Conservation (phyloP, 2,329 filamentous ascomycete species). For the Sarocladium strictum region DNA sequence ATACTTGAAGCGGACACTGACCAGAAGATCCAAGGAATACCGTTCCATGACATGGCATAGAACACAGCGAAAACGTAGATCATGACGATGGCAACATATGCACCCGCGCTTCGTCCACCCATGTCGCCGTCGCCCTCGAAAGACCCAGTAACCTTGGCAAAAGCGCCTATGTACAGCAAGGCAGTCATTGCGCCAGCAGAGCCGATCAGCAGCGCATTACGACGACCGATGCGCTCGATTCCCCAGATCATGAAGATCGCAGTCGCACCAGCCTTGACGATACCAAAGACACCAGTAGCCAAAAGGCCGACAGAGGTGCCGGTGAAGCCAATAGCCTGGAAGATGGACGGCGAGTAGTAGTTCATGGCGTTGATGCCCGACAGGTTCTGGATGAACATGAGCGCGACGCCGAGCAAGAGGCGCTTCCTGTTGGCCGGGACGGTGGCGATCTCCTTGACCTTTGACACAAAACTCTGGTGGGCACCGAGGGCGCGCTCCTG, state of each 20-base stretch:
- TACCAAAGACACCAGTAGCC: constrained; percentile 60
- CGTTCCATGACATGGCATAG: constrained; percentile 10
- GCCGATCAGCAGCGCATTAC: constrained; percentile 11
- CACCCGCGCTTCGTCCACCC: constrained; percentile 8
- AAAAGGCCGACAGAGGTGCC: constrained; percentile 52
- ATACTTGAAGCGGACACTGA: constrained; percentile 13
- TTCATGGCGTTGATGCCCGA: constrained; percentile 60
- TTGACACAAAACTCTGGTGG: constrained; percentile 3
- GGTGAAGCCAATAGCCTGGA: constrained; percentile 53
- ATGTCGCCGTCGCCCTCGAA: constrained; percentile 11
- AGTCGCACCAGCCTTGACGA: constrained; percentile 40
- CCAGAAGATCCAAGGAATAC: constrained; percentile 16
- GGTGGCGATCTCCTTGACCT: constrained; percentile 11
- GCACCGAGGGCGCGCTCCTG: constrained; percentile 11
- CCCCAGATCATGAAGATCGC: constrained; percentile 13
- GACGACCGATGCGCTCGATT: constrained; percentile 14
- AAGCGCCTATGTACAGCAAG: constrained; percentile 14
- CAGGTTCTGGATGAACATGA: constrained; percentile 15
- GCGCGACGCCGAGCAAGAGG: constrained; percentile 53
- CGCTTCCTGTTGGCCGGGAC: constrained; percentile 34
- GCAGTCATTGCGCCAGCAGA: constrained; percentile 12
- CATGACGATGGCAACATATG: constrained; percentile 15
- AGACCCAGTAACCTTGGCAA: constrained; percentile 12
- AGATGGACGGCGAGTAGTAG: constrained; percentile 59
- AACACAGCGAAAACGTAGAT: constrained; percentile 12